A percentile compares a stretch with the other conserved stretches of the same genome.
phyloP scores from a whole-genome alignment of 805 yeast species.

The Debaryomyces tyrocola region DNA sequence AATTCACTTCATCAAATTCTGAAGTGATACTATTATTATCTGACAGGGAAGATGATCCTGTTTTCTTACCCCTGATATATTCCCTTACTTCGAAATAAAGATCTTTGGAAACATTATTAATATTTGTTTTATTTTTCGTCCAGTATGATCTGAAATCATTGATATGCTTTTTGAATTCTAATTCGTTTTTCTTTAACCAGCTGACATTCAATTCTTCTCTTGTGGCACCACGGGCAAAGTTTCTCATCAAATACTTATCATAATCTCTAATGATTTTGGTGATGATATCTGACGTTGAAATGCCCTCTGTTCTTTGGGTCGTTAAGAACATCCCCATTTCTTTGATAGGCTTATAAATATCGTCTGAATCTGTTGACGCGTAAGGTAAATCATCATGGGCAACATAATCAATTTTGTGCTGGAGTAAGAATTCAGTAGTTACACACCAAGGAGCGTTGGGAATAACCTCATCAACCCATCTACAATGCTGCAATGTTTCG shows the following conservation, averaged over 20 bases:
- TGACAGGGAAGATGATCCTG: constrained; percentile 25
- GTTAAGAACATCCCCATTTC: constrained; percentile 86
- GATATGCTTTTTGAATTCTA: constrained; percentile 89
- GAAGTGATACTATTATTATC: constrained; percentile 18
- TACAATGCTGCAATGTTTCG: constrained; percentile 90
- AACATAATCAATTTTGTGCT: constrained; percentile 89
- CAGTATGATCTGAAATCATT: constrained; percentile 84
- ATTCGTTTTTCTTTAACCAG: constrained; percentile 96
- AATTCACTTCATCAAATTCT: constrained; percentile 28
- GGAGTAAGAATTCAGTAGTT: constrained; percentile 71
- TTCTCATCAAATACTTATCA: constrained; percentile 94
- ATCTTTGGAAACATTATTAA: constrained; percentile 76
- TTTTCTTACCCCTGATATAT: constrained; percentile 53
- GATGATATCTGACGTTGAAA: constrained; percentile 93
- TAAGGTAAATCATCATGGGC: constrained; percentile 98
- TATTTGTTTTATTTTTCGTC: constrained; percentile 67
- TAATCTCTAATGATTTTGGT: constrained; percentile 94
- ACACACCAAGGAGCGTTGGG: constrained; percentile 96
- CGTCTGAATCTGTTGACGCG: constrained; percentile 84
- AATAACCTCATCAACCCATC: constrained; percentile 97
- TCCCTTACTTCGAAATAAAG: constrained; percentile 83
- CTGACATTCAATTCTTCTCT: constrained; percentile 94
- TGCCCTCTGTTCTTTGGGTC: constrained; percentile 96
- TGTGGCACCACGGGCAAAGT: constrained; percentile 96
- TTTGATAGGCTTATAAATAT: constrained; percentile 90